Conservation (phyloP, 371 early-diverging fungal genomes). For the Lichtheimia ramosa region DNA sequence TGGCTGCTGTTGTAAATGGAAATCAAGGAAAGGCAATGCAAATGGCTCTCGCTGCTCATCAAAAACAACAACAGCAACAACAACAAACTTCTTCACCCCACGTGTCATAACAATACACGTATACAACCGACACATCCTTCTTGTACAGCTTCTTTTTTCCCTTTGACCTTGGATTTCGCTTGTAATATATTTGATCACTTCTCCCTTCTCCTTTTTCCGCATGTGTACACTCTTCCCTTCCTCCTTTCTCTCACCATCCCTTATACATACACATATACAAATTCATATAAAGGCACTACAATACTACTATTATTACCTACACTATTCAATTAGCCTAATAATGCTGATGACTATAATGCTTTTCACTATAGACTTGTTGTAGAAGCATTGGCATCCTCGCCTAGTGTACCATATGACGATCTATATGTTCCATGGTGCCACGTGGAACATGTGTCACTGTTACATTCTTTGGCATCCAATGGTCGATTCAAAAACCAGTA, state of each 20-base stretch:
- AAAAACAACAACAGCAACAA: conserved; percentile 15
- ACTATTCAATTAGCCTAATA: too few relatives aligned
- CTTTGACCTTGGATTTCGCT: background rate
- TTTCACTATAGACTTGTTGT: too few relatives aligned
- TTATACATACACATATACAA: background rate
- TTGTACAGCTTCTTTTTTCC: conserved; percentile 1
- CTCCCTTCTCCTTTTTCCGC: background rate
- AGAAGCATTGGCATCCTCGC: too few relatives aligned
- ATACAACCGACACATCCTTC: background rate
- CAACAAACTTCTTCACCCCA: background rate
- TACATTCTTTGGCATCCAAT: too few relatives aligned
- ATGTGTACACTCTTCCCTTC: background rate
- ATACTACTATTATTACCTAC: too few relatives aligned
- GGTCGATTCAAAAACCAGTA: too few relatives aligned
- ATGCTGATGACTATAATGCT: too few relatives aligned
- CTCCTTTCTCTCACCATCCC: background rate
- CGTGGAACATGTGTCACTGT: too few relatives aligned
- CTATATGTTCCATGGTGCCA: too few relatives aligned
- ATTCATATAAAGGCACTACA: background rate
- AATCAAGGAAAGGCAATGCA: conserved; percentile 34
- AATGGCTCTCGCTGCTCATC: conserved; percentile 36
- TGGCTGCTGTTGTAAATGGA: conserved; percentile 42
- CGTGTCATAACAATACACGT: background rate
- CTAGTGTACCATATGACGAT: too few relatives aligned
- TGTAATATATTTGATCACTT: background rate